Percentiles rank a stretch among this genome's conserved stretches.
Evolutionary conservation across 2,329 filamentous ascomycete genomes (phyloP).

Genomic region (Exserohilum turcica): DNA sequence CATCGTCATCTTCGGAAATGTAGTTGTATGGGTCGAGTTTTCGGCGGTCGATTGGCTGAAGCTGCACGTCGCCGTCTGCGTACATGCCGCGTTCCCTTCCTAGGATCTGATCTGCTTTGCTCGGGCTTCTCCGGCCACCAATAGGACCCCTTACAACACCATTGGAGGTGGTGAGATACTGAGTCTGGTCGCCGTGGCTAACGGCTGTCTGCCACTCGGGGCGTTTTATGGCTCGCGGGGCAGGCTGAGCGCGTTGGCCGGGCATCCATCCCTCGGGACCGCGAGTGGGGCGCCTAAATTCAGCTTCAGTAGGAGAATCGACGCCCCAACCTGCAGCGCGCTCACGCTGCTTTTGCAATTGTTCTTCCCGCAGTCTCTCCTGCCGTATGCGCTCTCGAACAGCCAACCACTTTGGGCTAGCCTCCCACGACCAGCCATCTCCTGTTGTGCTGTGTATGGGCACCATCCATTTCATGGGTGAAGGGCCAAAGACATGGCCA

Average conservation of each 20-base stretch:
- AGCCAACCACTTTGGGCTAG: conserved; percentile 77
- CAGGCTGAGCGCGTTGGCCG: conserved; percentile 33
- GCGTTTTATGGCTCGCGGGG: conserved; percentile 33
- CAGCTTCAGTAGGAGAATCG: conserved; percentile 46
- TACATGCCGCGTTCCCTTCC: conserved; percentile 46
- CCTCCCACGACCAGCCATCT: conserved; percentile 94
- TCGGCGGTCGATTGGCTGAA: conserved; percentile 49
- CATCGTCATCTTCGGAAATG: conserved; percentile 47
- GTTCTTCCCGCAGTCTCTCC: conserved; percentile 45
- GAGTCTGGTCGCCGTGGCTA: conserved; percentile 33
- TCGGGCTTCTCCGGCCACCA: conserved; percentile 45
- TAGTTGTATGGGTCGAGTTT: conserved; percentile 46
- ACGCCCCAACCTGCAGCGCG: conserved; percentile 70
- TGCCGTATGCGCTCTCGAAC: conserved; percentile 66
- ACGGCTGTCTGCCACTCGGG: conserved; percentile 40
- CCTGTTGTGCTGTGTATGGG: conserved; percentile 85
- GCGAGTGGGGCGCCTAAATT: conserved; percentile 39
- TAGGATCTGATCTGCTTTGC: conserved; percentile 51
- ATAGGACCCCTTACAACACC: conserved; percentile 40
- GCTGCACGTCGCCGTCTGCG: conserved; percentile 46
- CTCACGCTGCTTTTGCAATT: conserved; percentile 66
- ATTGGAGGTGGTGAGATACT: conserved; percentile 44
- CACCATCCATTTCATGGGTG: conserved; percentile 73
- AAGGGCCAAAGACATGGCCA: conserved; percentile 77
- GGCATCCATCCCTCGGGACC: conserved; percentile 39